Conservation (phyloP, 169 alveolate genomes). For the Toxoplasma gondii region DNA sequence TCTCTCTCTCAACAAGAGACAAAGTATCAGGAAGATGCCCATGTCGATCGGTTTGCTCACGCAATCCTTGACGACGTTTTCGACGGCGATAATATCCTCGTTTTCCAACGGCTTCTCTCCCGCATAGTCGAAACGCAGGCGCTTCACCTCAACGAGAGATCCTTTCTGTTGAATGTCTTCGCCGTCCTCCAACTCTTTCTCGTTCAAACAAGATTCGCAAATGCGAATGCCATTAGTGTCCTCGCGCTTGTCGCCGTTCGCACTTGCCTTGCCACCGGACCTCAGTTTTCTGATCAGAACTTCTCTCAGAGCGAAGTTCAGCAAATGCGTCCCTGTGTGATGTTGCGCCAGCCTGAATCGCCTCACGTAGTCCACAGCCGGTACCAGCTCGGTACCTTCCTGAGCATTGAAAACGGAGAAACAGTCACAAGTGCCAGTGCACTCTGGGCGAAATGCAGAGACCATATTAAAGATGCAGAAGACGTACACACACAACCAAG, state of each 20-base stretch:
- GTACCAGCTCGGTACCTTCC: constrained; percentile 68
- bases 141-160: constrained; percentile 89
- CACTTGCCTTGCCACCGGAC: constrained; percentile 56
- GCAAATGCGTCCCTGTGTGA: constrained; percentile 93
- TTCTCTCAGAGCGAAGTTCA: constrained; percentile 87
- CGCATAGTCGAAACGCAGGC: constrained; percentile 87
- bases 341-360: constrained; percentile 90
- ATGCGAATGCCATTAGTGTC: not conserved
- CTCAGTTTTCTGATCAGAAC: constrained; percentile 75
- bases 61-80: constrained; percentile 70
- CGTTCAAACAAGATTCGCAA: not conserved
- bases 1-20: not conserved
- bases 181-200: not conserved
- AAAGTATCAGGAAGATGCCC: too few relatives aligned
- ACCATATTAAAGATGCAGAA: not conserved
- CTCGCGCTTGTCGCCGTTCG: constrained; percentile 28
- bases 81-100: constrained; percentile 60
- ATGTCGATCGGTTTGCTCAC: not conserved
- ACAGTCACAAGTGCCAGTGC: not conserved
- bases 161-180: constrained; percentile 79
- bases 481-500: too few relatives aligned
- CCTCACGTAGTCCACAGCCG: constrained; percentile 83
- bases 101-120: constrained; percentile 74
- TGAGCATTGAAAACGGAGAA: not conserved
- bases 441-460: not conserved